A percentile compares a stretch with the other conserved stretches of the same genome.
Conservation (phyloP, 208 protist genomes). For the Leishmania gerbilli region DNA sequence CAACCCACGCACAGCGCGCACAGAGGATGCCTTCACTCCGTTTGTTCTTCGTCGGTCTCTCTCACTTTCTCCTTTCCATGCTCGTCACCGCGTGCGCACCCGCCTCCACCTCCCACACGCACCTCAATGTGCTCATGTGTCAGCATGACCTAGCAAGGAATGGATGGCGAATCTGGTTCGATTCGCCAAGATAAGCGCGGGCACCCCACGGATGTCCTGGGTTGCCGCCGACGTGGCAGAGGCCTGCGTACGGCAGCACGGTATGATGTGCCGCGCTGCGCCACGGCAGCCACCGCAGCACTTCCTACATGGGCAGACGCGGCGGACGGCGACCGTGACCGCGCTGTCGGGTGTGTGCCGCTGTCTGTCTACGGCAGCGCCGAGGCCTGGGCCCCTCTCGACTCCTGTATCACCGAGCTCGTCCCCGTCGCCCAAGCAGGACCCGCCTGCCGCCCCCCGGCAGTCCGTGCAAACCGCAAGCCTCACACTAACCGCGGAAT, state of each 20-base stretch:
- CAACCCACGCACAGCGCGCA: neutral
- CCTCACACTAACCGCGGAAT: constrained; percentile 2
- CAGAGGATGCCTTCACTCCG: neutral
- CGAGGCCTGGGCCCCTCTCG: neutral
- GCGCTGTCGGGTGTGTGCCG: neutral
- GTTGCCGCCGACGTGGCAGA: neutral
- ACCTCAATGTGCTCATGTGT: neutral
- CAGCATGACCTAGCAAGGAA: neutral
- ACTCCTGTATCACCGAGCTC: neutral
- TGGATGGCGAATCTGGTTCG: neutral
- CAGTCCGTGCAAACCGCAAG: neutral
- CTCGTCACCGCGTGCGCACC: neutral
- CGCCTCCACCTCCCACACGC: neutral
- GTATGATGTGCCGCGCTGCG: neutral
- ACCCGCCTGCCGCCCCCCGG: neutral
- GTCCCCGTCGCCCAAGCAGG: neutral
- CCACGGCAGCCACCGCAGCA: neutral
- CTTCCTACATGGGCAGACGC: neutral
- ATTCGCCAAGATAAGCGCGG: neutral
- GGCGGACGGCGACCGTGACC: neutral
- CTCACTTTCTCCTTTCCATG: neutral
- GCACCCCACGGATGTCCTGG: neutral
- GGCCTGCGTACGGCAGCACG: neutral
- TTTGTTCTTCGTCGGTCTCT: too few relatives aligned
- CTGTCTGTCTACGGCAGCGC: neutral